These are phyloP conservation scores for Penicillium paneum DNA, from an alignment of 2,329 filamentous ascomycete species.

Conservation along the genomic window DNA sequence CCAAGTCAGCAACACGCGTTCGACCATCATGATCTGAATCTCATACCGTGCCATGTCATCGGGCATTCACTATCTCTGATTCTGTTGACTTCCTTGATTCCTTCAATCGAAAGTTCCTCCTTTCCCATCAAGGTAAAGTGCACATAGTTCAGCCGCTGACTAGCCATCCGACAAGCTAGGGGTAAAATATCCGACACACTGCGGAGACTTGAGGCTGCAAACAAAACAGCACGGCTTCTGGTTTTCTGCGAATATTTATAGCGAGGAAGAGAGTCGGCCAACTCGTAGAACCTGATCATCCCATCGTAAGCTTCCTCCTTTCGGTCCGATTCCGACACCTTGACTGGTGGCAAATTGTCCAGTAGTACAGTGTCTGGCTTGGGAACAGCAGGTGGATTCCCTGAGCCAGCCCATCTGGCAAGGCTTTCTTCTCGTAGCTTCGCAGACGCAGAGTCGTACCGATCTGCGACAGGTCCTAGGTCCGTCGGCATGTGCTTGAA, in stretches of 20 bases:
- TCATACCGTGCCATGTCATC: conserved; percentile 57
- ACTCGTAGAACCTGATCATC: conserved; percentile 63
- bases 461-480: conserved; percentile 34
- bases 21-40: conserved; percentile 45
- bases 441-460: conserved; percentile 28
- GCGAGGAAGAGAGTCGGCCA: conserved; percentile 62
- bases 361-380: conserved; percentile 13
- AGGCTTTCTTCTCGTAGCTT: conserved; percentile 15
- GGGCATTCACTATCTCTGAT: conserved; percentile 65
- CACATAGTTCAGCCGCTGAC: conserved; percentile 65
- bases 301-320: conserved; percentile 56
- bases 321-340: conserved; percentile 19
- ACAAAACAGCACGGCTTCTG: conserved; percentile 64
- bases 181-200: conserved; percentile 72
- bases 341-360: conserved; percentile 7
- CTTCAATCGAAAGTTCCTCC: conserved; percentile 64
- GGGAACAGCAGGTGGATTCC: conserved; percentile 6
- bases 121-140: conserved; percentile 79
- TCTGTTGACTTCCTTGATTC: conserved; percentile 74
- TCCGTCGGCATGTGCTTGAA: conserved; percentile 61
- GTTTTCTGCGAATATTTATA: conserved; percentile 55
- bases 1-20: conserved; percentile 2
- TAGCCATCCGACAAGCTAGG: conserved; percentile 82
- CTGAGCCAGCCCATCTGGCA: conserved; percentile 5
- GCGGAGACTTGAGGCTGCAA: conserved; percentile 70